phyloP scores from a whole-genome alignment of 345 rosid genomes.

The Cardiospermum halicacabum region DNA sequence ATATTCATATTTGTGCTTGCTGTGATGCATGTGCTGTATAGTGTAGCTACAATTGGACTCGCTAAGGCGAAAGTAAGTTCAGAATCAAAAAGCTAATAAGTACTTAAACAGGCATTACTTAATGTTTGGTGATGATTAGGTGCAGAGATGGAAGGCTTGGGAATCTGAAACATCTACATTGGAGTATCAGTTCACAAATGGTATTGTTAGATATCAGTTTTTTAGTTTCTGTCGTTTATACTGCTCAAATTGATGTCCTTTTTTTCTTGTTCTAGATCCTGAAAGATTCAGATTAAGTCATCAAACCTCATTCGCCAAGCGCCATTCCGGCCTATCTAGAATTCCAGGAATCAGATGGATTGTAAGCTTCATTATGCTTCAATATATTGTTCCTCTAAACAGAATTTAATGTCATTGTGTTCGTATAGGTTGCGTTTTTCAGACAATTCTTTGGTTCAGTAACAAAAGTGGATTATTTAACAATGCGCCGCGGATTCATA shows the following conservation, averaged over 20 bases:
- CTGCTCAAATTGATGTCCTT: background rate
- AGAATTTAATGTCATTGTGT: no score
- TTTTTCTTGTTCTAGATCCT: constrained; percentile 30
- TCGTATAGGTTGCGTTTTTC: constrained; percentile 49
- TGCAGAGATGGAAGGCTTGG: constrained; percentile 62
- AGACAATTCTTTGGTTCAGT: constrained; percentile 56
- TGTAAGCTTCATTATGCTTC: constrained; percentile 25
- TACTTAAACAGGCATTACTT: background rate
- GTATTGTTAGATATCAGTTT: constrained; percentile 11
- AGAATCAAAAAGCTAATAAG: background rate
- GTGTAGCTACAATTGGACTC: constrained; percentile 39
- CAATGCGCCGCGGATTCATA: constrained; percentile 64
- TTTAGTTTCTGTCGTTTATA: no score
- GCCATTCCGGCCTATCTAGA: constrained; percentile 38
- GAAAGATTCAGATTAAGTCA: constrained; percentile 55
- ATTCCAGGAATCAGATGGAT: constrained; percentile 36
- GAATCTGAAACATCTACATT: constrained; percentile 37
- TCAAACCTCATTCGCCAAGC: constrained; percentile 53
- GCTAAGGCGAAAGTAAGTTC: constrained; percentile 36
- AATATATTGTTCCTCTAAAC: no score
- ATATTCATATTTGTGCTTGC: constrained; percentile 61
- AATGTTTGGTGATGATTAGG: constrained; percentile 22
- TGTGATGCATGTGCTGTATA: constrained; percentile 50
- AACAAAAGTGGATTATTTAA: constrained; percentile 48
- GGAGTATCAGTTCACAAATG: constrained; percentile 39